A percentile compares a stretch with the other conserved stretches of the same genome.
Conservation (phyloP, 192 early-diverging fungal species). For the Cladochytrium replicatum region DNA sequence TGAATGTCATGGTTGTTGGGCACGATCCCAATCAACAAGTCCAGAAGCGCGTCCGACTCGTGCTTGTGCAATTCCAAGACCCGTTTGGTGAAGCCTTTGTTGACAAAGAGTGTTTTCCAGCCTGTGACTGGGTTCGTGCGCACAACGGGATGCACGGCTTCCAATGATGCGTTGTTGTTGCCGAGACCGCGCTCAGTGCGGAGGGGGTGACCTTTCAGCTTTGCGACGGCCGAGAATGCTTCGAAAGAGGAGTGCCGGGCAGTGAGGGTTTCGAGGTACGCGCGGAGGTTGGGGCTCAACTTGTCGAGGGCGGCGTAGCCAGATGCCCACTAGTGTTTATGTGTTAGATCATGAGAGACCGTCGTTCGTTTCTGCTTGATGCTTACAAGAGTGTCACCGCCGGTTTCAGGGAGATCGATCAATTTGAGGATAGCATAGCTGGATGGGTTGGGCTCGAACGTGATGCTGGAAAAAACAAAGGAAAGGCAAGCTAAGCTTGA, state of each 20-base stretch:
- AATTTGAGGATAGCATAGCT: conserved; percentile 42
- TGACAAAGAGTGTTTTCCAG: conserved; percentile 56
- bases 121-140: conserved; percentile 63
- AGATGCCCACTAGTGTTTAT: too few species aligned
- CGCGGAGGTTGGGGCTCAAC: conserved; percentile 43
- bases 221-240: too few species aligned
- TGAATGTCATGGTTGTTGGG: conserved; percentile 32
- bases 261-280: conserved; percentile 44
- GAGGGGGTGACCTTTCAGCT: too few species aligned
- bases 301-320: conserved; percentile 51
- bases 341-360: too few species aligned
- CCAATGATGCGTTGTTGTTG: conserved; percentile 19
- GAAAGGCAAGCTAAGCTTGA: too few species aligned
- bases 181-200: conserved; percentile 23
- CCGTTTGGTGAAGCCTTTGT: conserved; percentile 48
- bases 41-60: conserved; percentile 49
- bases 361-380: too few species aligned
- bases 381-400: conserved; percentile 52
- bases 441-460: conserved; percentile 46
- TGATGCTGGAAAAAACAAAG: too few species aligned
- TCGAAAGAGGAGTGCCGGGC: too few species aligned
- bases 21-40: conserved; percentile 26
- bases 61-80: conserved; percentile 37
- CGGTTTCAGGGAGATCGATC: conserved; percentile 25
- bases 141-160: conserved; percentile 37